phyloP scores from a whole-genome alignment of 495 filamentous ascomycete species.

The Sphaerosporella brunnea region DNA sequence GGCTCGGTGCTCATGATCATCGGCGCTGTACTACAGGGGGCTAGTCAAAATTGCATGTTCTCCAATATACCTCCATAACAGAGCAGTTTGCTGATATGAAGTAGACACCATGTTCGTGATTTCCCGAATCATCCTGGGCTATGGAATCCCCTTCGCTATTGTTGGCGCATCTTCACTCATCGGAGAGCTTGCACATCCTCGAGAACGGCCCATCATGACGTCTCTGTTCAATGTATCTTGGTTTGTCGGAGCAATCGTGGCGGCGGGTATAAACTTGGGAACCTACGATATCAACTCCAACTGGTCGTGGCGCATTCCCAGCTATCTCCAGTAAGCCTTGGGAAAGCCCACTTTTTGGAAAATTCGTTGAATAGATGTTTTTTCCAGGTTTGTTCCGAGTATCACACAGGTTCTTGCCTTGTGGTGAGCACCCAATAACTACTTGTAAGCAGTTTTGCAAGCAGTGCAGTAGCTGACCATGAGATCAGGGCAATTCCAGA shows the following conservation, averaged over 20 bases:
- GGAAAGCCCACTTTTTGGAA: too few species aligned
- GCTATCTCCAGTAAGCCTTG: constrained; percentile 39
- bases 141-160: constrained; percentile 48
- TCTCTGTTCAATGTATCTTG: constrained; percentile 50
- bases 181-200: constrained; percentile 48
- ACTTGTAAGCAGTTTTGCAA: too few species aligned
- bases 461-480: not conserved
- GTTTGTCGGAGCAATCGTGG: constrained; percentile 45
- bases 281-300: constrained; percentile 37
- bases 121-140: constrained; percentile 46
- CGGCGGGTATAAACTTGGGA: constrained; percentile 39
- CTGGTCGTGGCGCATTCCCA: constrained; percentile 52
- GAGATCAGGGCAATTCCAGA: constrained; percentile 31
- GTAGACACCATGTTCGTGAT: constrained; percentile 44
- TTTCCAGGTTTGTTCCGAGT: constrained; percentile 35
- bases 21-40: constrained; percentile 40
- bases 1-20: constrained; percentile 41
- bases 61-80: not conserved
- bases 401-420: constrained; percentile 40
- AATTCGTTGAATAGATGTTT: too few species aligned
- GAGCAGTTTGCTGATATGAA: constrained; percentile 5
- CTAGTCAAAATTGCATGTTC: constrained; percentile 32
- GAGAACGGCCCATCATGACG: constrained; percentile 46
- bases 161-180: constrained; percentile 46
- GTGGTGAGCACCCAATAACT: not conserved